Evolutionary conservation across 2,329 filamentous ascomycete species (phyloP), one percentile per base, ranked within the genome.

Genomic region (Cytospora paraplurivora): DNA sequence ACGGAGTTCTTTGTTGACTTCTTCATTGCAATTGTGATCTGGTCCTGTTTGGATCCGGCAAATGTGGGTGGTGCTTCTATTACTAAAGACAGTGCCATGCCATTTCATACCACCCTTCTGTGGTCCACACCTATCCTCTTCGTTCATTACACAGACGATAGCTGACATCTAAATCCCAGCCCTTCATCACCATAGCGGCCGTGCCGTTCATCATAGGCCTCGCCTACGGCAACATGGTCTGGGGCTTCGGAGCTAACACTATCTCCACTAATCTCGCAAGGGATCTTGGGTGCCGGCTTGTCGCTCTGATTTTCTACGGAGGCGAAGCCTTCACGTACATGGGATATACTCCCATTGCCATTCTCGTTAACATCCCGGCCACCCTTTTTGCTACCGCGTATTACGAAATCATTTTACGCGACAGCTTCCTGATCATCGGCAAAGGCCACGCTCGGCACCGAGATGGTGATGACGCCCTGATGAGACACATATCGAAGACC

Each of bases 1-100:
- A 82, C 82, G 63, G 85, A 87, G 69, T 87, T 84, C 70, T 85
- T 87, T 67, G 83, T 84, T 34, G 81, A 84, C 69, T 76, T 73
- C 62, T 85, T 85, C 72, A 81, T 87, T 62, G 81, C 79, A 34
- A 76, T 86, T 63, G 73, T 85, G 15, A 85, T 87, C 70, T 87
- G 84, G 83, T 78, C 83, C 8, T 76, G 76, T 53, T 76, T 86
- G 37, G 85, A 87, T 71, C 82, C 82, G 0, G 81, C 83, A 12
- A 87, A 87, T 71, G 59, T 65, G 7, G n/a, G 56, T 63, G n/a
- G 15, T n/a, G 19, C 13, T 34, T 13, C 11, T 32, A 7, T 27
- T 27, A 27, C 27, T 27, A 27, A 27, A 27, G 27, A 27, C 27
- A 47, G 44, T 21, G 44, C 4, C 12, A 2, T 37, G 8, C 35